phyloP scores from a whole-genome alignment of 345 rosid genomes.

The Eucalyptus regnans region DNA sequence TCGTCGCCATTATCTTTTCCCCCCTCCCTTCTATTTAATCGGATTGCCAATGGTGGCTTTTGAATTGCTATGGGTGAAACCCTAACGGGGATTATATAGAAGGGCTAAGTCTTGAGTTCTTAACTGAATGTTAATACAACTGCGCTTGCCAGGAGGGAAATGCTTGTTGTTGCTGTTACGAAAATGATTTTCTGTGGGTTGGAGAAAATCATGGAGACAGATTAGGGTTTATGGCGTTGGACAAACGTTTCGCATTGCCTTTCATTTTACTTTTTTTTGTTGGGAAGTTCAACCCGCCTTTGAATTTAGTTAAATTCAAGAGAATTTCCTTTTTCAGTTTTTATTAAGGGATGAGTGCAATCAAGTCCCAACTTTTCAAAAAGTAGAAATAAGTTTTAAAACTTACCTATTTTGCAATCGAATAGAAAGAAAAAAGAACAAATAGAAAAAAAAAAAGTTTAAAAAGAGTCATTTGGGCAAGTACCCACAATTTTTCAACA shows the following conservation, averaged over 20 bases:
- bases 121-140: not conserved
- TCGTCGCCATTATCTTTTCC: not conserved
- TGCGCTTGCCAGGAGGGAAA: not conserved
- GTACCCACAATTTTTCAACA: not conserved
- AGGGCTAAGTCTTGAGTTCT: not conserved
- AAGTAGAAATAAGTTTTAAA: not conserved
- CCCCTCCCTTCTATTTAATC: not conserved
- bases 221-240: not conserved
- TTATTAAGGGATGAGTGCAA: not conserved
- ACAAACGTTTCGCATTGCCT: not conserved
- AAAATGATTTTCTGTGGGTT: not conserved
- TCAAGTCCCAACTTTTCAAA: not conserved
- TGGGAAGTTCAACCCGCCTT: not conserved
- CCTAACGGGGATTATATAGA: not conserved
- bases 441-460: not conserved
- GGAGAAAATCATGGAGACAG: not conserved
- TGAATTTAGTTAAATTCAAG: not conserved
- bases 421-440: not conserved
- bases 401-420: not conserved
- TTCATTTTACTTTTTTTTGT: not conserved
- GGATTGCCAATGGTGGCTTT: not conserved
- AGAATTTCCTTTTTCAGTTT: not conserved
- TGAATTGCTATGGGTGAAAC: not conserved
- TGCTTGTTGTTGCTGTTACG: not conserved
- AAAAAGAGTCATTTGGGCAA: not conserved